phyloP scores from a whole-genome alignment of 2,329 filamentous ascomycete genomes.

The Stylonectria norvegica region DNA sequence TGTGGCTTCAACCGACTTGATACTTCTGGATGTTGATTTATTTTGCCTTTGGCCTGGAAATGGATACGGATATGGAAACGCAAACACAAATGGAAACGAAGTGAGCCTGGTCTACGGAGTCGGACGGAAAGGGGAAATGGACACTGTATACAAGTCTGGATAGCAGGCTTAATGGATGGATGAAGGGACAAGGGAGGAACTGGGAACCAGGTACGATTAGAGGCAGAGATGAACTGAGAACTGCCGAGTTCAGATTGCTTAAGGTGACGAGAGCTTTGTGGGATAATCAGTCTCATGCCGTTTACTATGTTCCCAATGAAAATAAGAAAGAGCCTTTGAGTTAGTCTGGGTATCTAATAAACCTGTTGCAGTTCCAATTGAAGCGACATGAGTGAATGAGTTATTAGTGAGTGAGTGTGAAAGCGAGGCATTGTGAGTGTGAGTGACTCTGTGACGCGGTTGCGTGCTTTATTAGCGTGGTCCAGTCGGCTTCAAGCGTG shows the following conservation, averaged over 20 bases:
- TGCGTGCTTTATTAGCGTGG: conserved; percentile 21
- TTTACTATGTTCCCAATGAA: too few relatives aligned
- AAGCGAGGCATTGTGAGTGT: conserved; percentile 11
- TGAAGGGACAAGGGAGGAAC: conserved; percentile 8
- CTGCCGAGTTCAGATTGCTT: too few relatives aligned
- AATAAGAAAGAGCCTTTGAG: too few relatives aligned
- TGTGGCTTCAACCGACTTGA: not conserved
- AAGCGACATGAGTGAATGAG: conserved; percentile 15
- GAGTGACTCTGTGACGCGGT: conserved; percentile 21
- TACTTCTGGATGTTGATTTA: conserved; percentile 17
- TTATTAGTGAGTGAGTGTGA: too few relatives aligned
- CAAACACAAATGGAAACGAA: too few relatives aligned
- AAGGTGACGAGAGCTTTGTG: too few relatives aligned
- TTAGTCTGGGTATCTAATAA: conserved; percentile 11
- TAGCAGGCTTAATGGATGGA: conserved; percentile 9
- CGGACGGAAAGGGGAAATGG: conserved; percentile 20
- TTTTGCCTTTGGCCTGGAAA: conserved; percentile 12
- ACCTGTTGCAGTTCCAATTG: conserved; percentile 8
- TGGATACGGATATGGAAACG: conserved; percentile 18
- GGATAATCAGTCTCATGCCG: too few relatives aligned
- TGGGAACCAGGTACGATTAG: too few relatives aligned
- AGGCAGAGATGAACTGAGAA: too few relatives aligned
- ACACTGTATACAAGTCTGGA: too few relatives aligned
- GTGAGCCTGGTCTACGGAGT: conserved; percentile 21
- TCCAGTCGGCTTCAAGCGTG: conserved; percentile 8